Evolutionary conservation across 768 basidiomycete genomes (phyloP).

Genomic region (Podaxis pistillaris): DNA sequence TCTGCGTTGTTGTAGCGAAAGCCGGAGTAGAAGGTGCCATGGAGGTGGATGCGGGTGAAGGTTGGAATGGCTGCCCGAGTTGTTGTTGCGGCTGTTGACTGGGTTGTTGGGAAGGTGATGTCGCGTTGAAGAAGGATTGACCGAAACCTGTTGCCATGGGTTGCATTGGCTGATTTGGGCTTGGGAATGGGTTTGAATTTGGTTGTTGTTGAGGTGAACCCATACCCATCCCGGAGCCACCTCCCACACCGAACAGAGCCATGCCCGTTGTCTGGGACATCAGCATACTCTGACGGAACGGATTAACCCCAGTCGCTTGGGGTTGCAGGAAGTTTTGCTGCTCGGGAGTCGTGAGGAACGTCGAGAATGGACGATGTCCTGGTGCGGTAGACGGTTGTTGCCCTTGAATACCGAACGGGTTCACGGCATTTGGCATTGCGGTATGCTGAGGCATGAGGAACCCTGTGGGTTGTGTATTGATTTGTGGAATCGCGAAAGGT

Average conservation of each 20-base stretch:
- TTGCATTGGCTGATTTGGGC: background rate
- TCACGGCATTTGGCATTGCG: slow-evolving; percentile 37
- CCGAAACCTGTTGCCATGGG: slow-evolving; percentile 1
- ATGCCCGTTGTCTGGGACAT: slow-evolving; percentile 62
- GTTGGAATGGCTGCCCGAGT: slow-evolving; percentile 1
- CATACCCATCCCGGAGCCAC: slow-evolving; percentile 13
- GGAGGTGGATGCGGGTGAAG: slow-evolving; percentile 5
- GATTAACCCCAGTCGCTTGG: slow-evolving; percentile 69
- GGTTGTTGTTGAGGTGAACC: slow-evolving; percentile 20
- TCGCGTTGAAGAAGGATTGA: slow-evolving; percentile 8
- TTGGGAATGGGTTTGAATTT: slow-evolving; percentile 17
- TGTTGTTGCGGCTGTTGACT: slow-evolving; percentile 4
- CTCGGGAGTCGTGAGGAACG: slow-evolving; percentile 49
- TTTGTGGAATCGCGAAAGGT: slow-evolving; percentile 39
- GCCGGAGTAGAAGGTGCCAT: slow-evolving; percentile 23
- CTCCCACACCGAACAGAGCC: slow-evolving; percentile 36
- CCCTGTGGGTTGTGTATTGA: slow-evolving; percentile 57
- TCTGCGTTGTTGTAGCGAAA: slow-evolving; percentile 19
- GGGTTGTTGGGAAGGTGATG: slow-evolving; percentile 1
- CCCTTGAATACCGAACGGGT: slow-evolving; percentile 44
- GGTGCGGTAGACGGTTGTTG: slow-evolving; percentile 29
- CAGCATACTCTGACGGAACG: slow-evolving; percentile 81
- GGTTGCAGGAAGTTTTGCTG: slow-evolving; percentile 49
- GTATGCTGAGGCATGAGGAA: slow-evolving; percentile 51
- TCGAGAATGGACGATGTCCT: slow-evolving; percentile 50